These are phyloP conservation scores for Blastobotrys aristatus DNA, from an alignment of 1,139 yeast species.

Conservation along the genomic window DNA sequence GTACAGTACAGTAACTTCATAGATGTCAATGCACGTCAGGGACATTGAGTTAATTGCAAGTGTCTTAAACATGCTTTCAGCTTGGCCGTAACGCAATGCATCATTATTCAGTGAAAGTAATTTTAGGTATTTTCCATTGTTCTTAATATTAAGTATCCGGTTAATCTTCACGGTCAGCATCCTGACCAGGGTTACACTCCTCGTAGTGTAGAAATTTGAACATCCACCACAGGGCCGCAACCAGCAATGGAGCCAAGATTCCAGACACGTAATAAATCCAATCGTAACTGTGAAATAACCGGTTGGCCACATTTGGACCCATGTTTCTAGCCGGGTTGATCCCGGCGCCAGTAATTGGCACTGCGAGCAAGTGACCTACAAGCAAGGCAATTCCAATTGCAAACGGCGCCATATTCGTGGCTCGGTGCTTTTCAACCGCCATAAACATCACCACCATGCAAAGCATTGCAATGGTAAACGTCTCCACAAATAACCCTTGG, in stretches of 20 bases:
- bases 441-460: conserved; percentile 74
- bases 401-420: conserved; percentile 76
- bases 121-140: too few relatives aligned
- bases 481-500: conserved; percentile 78
- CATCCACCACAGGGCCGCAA: conserved; percentile 62
- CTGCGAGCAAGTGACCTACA: conserved; percentile 75
- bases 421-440: conserved; percentile 79
- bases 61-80: too few relatives aligned
- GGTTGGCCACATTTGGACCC: conserved; percentile 75
- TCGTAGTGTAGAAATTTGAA: conserved; percentile 64
- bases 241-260: conserved; percentile 57
- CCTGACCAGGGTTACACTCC: conserved; percentile 71
- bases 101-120: too few relatives aligned
- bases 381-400: conserved; percentile 79
- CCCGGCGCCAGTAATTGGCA: conserved; percentile 88
- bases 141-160: too few relatives aligned
- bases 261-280: conserved; percentile 79
- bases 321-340: conserved; percentile 86
- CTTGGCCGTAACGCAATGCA: too few relatives aligned
- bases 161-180: conserved; percentile 34
- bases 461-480: conserved; percentile 70
- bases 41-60: too few relatives aligned
- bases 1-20: too few relatives aligned
- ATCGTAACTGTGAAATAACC: conserved; percentile 71
- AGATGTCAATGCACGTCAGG: too few relatives aligned